phyloP scores from a whole-genome alignment of 2,329 filamentous ascomycete genomes.

The Beauveria sp. region DNA sequence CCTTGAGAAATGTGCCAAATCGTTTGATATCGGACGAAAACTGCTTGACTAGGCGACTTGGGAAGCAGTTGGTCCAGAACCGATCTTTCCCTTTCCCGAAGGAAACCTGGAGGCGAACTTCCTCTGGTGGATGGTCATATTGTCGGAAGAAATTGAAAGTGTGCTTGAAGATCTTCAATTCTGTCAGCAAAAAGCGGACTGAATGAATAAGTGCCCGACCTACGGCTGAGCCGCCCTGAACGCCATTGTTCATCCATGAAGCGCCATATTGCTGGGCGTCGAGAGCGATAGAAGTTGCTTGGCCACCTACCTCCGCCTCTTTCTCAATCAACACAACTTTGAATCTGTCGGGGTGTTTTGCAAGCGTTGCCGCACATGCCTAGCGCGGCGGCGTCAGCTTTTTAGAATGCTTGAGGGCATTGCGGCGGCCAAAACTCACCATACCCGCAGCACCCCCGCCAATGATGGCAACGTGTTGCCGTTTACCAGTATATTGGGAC shows the following conservation, averaged over 20 bases:
- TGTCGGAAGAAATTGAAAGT: conserved; percentile 57
- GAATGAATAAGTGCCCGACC: neutral
- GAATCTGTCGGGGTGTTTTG: conserved; percentile 58
- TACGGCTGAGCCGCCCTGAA: conserved; percentile 48
- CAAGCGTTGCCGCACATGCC: conserved; percentile 60
- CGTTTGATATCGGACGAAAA: conserved; percentile 49
- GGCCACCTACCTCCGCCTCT: conserved; percentile 50
- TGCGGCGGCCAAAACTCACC: conserved; percentile 25
- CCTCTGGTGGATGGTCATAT: conserved; percentile 47
- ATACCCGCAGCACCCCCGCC: conserved; percentile 57
- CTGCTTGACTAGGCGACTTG: conserved; percentile 47
- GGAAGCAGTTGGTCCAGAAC: conserved; percentile 62
- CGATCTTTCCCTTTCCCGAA: conserved; percentile 51
- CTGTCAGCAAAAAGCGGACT: neutral
- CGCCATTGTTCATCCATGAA: conserved; percentile 55
- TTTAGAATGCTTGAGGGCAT: neutral
- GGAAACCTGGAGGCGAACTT: conserved; percentile 53
- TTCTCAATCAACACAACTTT: conserved; percentile 56
- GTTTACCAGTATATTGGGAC: conserved; percentile 17
- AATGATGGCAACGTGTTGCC: conserved; percentile 47
- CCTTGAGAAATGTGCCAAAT: conserved; percentile 47
- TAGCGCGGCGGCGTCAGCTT: conserved; percentile 16
- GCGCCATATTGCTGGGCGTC: conserved; percentile 50
- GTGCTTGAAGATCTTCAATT: conserved; percentile 55
- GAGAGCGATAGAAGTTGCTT: conserved; percentile 52